Conservation (phyloP, 768 basidiomycete genomes). For the Auriscalpium vulgare region DNA sequence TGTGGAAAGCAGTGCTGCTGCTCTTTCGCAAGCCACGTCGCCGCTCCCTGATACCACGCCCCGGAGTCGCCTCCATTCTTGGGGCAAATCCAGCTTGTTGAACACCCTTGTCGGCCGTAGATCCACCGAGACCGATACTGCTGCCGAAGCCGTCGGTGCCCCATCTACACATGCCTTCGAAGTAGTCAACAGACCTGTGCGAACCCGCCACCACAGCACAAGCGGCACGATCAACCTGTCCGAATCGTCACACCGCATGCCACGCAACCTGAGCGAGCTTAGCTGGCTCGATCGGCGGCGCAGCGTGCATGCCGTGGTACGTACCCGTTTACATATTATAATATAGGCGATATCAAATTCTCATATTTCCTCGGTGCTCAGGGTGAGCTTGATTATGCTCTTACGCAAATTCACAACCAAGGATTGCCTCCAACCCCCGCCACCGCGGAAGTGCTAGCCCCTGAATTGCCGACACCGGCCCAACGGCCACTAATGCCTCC, state of each 20-base stretch:
- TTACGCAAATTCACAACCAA: slow-evolving; percentile 49
- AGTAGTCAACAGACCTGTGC: slow-evolving; percentile 42
- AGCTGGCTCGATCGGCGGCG: slow-evolving; percentile 75
- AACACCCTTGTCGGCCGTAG: slow-evolving; percentile 26
- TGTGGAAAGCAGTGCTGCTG: slow-evolving; percentile 14
- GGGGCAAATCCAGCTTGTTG: slow-evolving; percentile 32
- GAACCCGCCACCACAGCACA: slow-evolving; percentile 43
- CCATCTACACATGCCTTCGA: slow-evolving; percentile 34
- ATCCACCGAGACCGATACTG: slow-evolving; percentile 30
- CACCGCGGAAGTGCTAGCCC: slow-evolving; percentile 42
- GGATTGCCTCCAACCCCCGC: slow-evolving; percentile 39
- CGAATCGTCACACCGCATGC: slow-evolving; percentile 32
- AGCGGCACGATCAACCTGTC: slow-evolving; percentile 32
- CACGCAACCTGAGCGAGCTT: slow-evolving; percentile 57
- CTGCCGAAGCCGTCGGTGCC: slow-evolving; percentile 12
- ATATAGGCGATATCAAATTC: neutral
- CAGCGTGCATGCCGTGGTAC: slow-evolving; percentile 62
- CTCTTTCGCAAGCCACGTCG: slow-evolving; percentile 22
- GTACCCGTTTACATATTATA: slow-evolving; percentile 19
- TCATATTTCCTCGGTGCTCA: slow-evolving; percentile 22
- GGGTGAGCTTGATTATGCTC: slow-evolving; percentile 68
- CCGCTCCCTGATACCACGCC: slow-evolving; percentile 21
- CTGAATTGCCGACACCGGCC: slow-evolving; percentile 15
- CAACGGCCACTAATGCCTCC: slow-evolving; percentile 28
- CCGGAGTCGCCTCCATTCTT: slow-evolving; percentile 28